Percentiles rank a stretch among this genome's conserved stretches.
These are phyloP conservation scores for Monosporozyma siamensis DNA, from an alignment of 805 yeast species.

Conservation along the genomic window DNA sequence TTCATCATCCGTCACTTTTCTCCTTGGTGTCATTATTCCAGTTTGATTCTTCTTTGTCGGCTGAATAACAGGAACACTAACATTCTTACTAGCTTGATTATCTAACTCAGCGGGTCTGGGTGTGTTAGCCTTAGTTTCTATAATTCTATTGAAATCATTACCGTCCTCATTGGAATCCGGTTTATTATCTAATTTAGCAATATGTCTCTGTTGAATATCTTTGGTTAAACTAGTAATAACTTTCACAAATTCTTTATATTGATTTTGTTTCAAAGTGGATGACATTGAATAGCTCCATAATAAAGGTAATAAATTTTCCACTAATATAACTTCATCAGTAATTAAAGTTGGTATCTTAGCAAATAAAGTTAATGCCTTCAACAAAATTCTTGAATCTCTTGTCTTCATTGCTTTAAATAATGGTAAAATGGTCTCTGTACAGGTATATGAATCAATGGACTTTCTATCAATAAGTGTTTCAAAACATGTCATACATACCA, in stretches of 20 bases:
- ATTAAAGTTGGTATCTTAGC: conserved; percentile 30
- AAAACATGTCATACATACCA: conserved; percentile 55
- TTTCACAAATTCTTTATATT: conserved; percentile 34
- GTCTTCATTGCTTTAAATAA: conserved; percentile 67
- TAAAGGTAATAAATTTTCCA: conserved; percentile 48
- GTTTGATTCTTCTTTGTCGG: conserved; percentile 14
- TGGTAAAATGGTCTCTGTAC: conserved; percentile 75
- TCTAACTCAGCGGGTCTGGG: conserved; percentile 17
- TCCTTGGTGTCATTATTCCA: conserved; percentile 4
- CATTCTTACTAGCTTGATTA: conserved; percentile 16
- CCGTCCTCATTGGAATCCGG: conserved; percentile 8
- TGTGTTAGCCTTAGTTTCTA: conserved; percentile 8
- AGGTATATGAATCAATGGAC: conserved; percentile 59
- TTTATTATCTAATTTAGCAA: conserved; percentile 27
- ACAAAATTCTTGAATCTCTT: conserved; percentile 56
- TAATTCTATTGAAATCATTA: conserved; percentile 21
- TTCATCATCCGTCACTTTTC: neutral
- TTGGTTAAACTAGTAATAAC: conserved; percentile 35
- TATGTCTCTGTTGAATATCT: conserved; percentile 37
- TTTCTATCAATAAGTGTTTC: conserved; percentile 46
- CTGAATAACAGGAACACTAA: conserved; percentile 19
- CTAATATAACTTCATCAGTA: conserved; percentile 38
- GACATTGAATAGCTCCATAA: conserved; percentile 43
- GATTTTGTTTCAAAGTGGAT: conserved; percentile 33
- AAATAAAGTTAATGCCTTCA: conserved; percentile 39